A percentile compares a stretch with the other conserved stretches of the same genome.
Evolutionary conservation across 768 basidiomycete genomes (phyloP).

Genomic region (Candolleomyces eurysporus): DNA sequence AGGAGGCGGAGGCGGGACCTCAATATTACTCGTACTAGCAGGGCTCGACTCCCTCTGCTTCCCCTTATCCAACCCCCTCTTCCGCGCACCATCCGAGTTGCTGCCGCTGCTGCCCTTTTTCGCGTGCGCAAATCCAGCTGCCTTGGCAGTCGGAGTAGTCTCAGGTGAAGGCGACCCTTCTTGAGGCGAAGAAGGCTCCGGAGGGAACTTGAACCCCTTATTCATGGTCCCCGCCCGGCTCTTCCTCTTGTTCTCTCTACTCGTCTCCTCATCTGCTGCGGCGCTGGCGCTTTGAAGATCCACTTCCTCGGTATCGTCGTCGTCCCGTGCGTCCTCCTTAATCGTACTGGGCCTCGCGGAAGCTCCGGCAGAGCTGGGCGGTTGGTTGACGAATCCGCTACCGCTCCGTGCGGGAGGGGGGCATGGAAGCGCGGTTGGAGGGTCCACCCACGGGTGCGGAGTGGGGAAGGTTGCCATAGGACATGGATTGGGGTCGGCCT

Average conservation of each 20-base stretch:
- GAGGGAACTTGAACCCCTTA: slow-evolving; percentile 70
- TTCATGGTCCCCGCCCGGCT: slow-evolving; percentile 77
- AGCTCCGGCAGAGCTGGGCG: slow-evolving; percentile 24
- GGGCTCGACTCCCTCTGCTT: slow-evolving; percentile 15
- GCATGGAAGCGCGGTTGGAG: slow-evolving; percentile 64
- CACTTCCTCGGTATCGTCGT: slow-evolving; percentile 30
- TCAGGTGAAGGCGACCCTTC: slow-evolving; percentile 27
- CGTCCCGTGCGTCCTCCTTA: slow-evolving; percentile 38
- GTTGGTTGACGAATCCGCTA: slow-evolving; percentile 37
- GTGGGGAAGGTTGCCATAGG: slow-evolving; percentile 56
- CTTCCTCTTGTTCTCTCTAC: slow-evolving; percentile 36
- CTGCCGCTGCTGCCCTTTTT: slow-evolving; percentile 7
- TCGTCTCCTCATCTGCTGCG: slow-evolving; percentile 5
- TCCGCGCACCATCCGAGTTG: slow-evolving; percentile 10
- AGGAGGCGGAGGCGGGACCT: slow-evolving; percentile 77
- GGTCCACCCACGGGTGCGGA: slow-evolving; percentile 34
- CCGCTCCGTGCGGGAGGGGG: slow-evolving; percentile 48
- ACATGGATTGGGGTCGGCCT: slow-evolving; percentile 69
- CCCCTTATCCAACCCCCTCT: slow-evolving; percentile 5
- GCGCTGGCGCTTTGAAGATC: slow-evolving; percentile 25
- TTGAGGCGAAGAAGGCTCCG: slow-evolving; percentile 14
- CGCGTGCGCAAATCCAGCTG: neutral
- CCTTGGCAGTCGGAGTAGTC: slow-evolving; percentile 17
- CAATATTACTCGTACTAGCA: slow-evolving; percentile 52
- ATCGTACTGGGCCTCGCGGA: slow-evolving; percentile 32